Evolutionary conservation across 1,139 yeast species (phyloP).

Genomic region (Spathaspora sp.): DNA sequence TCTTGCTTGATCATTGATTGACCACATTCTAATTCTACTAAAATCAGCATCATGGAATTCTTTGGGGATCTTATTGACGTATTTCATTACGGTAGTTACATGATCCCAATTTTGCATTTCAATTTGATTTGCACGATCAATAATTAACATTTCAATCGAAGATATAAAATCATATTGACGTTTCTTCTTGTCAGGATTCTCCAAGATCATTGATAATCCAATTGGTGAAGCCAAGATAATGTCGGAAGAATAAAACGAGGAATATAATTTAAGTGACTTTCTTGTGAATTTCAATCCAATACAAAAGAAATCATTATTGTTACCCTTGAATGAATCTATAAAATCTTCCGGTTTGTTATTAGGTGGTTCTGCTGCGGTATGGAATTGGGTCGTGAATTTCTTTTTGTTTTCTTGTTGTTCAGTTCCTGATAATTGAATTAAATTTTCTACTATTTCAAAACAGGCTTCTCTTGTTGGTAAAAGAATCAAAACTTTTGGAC

Average conservation of each 20-base stretch:
- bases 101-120: constrained; percentile 96
- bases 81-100: constrained; percentile 65
- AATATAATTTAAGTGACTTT: constrained; percentile 78
- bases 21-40: constrained; percentile 90
- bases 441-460: constrained; percentile 61
- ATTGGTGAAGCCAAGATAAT: constrained; percentile 89
- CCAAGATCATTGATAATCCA: constrained; percentile 80
- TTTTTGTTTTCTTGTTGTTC: constrained; percentile 80
- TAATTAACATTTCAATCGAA: constrained; percentile 76
- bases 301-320: constrained; percentile 88
- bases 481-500: constrained; percentile 83
- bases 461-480: constrained; percentile 86
- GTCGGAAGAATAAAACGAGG: constrained; percentile 84
- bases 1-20: constrained; percentile 78
- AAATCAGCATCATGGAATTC: constrained; percentile 85
- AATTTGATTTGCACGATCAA: constrained; percentile 84
- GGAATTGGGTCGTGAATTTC: constrained; percentile 72
- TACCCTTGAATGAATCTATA: constrained; percentile 77
- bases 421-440: constrained; percentile 64
- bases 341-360: constrained; percentile 81
- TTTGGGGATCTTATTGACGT: constrained; percentile 74
- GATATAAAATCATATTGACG: constrained; percentile 72
- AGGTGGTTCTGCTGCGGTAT: constrained; percentile 52
- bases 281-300: constrained; percentile 87
- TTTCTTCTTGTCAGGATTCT: constrained; percentile 60